Conservation (phyloP, 768 basidiomycete species). For the Lentinula sp. region DNA sequence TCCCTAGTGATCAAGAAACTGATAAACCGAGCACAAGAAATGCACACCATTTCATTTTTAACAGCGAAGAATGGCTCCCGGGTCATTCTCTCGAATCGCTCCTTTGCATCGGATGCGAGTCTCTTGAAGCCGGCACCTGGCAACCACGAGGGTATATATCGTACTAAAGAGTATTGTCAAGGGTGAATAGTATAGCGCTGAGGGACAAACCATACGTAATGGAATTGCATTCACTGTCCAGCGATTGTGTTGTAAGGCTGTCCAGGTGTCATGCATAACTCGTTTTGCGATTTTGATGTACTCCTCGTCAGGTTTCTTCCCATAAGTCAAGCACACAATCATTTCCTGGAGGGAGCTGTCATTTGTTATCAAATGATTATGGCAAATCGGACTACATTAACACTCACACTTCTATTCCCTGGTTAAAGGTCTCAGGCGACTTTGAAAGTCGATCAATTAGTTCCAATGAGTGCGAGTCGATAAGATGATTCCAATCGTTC, state of each 20-base stretch:
- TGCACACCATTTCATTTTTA: neutral
- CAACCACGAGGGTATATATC: conserved; percentile 19
- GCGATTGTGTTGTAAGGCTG: conserved; percentile 17
- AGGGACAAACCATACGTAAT: neutral
- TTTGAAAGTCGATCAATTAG: neutral
- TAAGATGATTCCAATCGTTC: neutral
- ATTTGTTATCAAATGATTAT: neutral
- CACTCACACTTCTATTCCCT: neutral
- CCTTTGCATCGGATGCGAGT: conserved; percentile 9
- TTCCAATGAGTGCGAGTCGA: neutral
- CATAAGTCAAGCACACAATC: conserved; percentile 2
- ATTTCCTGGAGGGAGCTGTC: neutral
- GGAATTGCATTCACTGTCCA: conserved; percentile 23
- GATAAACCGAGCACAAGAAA: no score
- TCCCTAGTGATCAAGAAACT: neutral
- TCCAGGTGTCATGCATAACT: conserved; percentile 4
- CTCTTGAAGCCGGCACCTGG: conserved; percentile 20
- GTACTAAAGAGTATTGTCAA: conserved; percentile 11
- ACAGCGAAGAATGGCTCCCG: neutral
- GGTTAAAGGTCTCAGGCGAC: neutral
- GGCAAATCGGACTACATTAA: no score
- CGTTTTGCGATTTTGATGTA: neutral
- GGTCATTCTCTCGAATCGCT: neutral
- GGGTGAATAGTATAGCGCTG: neutral
- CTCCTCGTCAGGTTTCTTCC: neutral